phyloP scores from a whole-genome alignment of 305 asterid genomes.

The Plantago lanceolata region DNA sequence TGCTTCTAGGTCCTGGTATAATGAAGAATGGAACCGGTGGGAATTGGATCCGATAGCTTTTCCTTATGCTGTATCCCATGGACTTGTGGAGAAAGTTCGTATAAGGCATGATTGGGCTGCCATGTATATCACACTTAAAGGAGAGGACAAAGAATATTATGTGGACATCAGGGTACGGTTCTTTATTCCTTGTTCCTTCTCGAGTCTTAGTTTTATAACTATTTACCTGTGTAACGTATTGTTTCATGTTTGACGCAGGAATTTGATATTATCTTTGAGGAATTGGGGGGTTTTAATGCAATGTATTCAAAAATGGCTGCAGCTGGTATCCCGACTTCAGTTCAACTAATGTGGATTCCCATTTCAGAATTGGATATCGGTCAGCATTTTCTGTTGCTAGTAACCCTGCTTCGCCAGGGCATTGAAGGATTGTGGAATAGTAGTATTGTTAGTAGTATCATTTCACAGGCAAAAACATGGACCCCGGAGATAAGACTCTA shows the following conservation, averaged over 20 bases:
- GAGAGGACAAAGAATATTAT: conserved; percentile 74
- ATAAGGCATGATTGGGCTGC: conserved; percentile 97
- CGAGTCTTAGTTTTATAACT: conserved; percentile 11
- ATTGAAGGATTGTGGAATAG: conserved; percentile 61
- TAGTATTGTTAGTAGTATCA: conserved; percentile 32
- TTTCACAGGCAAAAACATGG: conserved; percentile 52
- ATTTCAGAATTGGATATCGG: conserved; percentile 62
- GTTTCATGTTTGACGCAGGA: conserved; percentile 49
- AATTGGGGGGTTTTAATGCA: conserved; percentile 92
- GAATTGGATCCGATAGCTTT: conserved; percentile 93
- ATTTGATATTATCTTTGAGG: conserved; percentile 76
- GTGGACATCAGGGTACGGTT: conserved; percentile 69
- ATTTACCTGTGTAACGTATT: conserved; percentile 19
- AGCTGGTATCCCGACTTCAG: conserved; percentile 72
- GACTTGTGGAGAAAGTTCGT: conserved; percentile 81
- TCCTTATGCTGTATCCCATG: conserved; percentile 86
- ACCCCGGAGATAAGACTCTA: conserved; percentile 36
- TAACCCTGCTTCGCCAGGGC: conserved; percentile 48
- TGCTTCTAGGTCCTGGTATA: conserved; percentile 77
- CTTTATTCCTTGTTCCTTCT: conserved; percentile 20
- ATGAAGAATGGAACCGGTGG: conserved; percentile 78
- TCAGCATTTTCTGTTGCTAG: conserved; percentile 62
- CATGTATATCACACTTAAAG: conserved; percentile 76
- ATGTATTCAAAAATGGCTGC: conserved; percentile 82
- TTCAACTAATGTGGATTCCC: conserved; percentile 97